Evolutionary conservation across 2,329 filamentous ascomycete genomes (phyloP).

Genomic region (Aureobasidium zeae): DNA sequence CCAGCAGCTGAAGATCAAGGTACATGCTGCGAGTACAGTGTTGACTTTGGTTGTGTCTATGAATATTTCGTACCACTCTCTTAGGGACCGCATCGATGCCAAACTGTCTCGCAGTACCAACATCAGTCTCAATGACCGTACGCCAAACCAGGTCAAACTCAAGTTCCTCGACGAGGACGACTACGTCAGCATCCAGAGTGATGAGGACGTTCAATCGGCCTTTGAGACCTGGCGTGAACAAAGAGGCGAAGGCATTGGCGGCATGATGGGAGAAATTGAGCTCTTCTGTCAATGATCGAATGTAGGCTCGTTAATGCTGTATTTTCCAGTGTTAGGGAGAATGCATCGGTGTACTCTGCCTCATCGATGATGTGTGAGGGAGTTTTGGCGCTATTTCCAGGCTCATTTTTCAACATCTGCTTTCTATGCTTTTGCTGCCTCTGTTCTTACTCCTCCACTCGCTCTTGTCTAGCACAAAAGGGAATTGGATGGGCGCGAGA

Average conservation of each 20-base stretch:
- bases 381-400: conserved; percentile 10
- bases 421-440: conserved; percentile 13
- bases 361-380: conserved; percentile 5
- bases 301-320: background rate
- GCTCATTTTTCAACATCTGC: conserved; percentile 8
- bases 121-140: conserved; percentile 64
- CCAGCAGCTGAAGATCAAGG: conserved; percentile 90
- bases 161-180: conserved; percentile 91
- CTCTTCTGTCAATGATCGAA: conserved; percentile 58
- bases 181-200: conserved; percentile 84
- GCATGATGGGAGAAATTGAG: conserved; percentile 82
- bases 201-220: conserved; percentile 92
- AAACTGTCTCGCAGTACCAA: conserved; percentile 82
- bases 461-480: background rate
- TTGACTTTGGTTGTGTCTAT: conserved; percentile 93
- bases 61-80: conserved; percentile 86
- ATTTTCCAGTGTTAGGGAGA: conserved; percentile 2
- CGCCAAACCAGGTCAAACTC: conserved; percentile 57
- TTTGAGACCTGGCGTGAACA: conserved; percentile 90
- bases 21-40: conserved; percentile 85
- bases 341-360: conserved; percentile 1
- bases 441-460: conserved; percentile 5
- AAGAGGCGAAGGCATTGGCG: conserved; percentile 48
- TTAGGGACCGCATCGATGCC: conserved; percentile 91
- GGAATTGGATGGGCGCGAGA: background rate